A percentile compares a stretch with the other conserved stretches of the same genome.
phyloP scores from a whole-genome alignment of 129 eudicot genomes.

The Chrysanthemum seticuspe region DNA sequence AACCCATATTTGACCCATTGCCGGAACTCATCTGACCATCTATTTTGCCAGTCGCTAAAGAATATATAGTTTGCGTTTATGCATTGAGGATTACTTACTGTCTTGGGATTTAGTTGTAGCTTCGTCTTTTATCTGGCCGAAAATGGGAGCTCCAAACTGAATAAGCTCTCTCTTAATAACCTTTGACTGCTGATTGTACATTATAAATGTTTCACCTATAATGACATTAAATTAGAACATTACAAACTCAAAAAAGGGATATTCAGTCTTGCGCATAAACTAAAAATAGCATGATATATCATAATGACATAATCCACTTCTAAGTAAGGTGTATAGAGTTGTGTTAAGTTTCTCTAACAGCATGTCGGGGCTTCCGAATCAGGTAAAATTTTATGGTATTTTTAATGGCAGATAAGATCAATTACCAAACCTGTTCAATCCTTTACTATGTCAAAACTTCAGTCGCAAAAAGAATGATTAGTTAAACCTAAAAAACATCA shows the following conservation, averaged over 20 bases:
- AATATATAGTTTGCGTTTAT: no score
- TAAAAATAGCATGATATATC: neutral
- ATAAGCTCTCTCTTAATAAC: constrained; percentile 78
- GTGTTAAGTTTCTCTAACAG: neutral
- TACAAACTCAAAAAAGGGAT: neutral
- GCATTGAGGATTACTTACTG: constrained; percentile 37
- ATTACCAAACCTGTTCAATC: constrained; percentile 73
- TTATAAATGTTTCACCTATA: constrained; percentile 87
- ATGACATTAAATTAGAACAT: constrained; percentile 21
- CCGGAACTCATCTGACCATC: neutral
- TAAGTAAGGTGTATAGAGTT: constrained; percentile 1
- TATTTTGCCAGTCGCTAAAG: neutral
- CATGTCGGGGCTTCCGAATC: neutral
- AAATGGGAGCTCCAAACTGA: constrained; percentile 90
- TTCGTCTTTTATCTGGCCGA: constrained; percentile 74
- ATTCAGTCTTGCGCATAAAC: neutral
- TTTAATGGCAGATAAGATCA: constrained; percentile 21
- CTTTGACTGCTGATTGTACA: constrained; percentile 81
- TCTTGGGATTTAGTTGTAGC: constrained; percentile 41
- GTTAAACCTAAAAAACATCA: constrained; percentile 63
- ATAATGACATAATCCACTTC: neutral
- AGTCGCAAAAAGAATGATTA: constrained; percentile 53
- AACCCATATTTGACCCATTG: neutral
- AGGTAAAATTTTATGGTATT: constrained; percentile 1
- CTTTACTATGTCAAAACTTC: constrained; percentile 70